Evolutionary conservation across 2,329 filamentous ascomycete species (phyloP).

Genomic region (Fusarium marasasianum): DNA sequence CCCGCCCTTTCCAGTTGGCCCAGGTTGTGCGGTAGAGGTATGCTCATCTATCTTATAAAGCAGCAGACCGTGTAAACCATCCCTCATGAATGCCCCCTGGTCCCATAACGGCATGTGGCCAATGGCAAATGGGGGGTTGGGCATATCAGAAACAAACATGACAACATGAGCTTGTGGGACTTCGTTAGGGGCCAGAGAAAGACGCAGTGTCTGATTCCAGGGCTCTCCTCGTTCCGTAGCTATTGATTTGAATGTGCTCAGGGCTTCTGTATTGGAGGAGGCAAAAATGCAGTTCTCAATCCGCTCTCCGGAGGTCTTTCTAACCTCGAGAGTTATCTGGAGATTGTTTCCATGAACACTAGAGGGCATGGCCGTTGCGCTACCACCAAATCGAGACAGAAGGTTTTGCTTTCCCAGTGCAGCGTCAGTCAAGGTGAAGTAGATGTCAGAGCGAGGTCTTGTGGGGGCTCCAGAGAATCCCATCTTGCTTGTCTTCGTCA

Average conservation of each 20-base stretch:
- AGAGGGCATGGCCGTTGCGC: conserved; percentile 74
- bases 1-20: conserved; percentile 77
- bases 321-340: conserved; percentile 89
- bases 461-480: conserved; percentile 93
- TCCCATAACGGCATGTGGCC: conserved; percentile 96
- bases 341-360: conserved; percentile 76
- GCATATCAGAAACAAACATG: conserved; percentile 87
- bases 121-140: conserved; percentile 88
- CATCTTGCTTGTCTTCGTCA: conserved; percentile 85
- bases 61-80: conserved; percentile 82
- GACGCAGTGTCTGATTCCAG: conserved; percentile 89
- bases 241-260: conserved; percentile 90
- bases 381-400: conserved; percentile 74
- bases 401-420: conserved; percentile 80
- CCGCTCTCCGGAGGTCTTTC: conserved; percentile 78
- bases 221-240: conserved; percentile 80
- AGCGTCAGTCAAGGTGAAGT: conserved; percentile 84
- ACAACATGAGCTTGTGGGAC: conserved; percentile 87
- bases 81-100: conserved; percentile 85
- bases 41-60: conserved; percentile 93
- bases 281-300: conserved; percentile 90
- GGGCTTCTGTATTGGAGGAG: conserved; percentile 79
- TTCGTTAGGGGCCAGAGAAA: conserved; percentile 81
- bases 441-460: conserved; percentile 91
- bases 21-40: conserved; percentile 74